Base-by-base conservation (phyloP, 768 basidiomycete genomes). In the Kwoniella dejecticola region DNA sequence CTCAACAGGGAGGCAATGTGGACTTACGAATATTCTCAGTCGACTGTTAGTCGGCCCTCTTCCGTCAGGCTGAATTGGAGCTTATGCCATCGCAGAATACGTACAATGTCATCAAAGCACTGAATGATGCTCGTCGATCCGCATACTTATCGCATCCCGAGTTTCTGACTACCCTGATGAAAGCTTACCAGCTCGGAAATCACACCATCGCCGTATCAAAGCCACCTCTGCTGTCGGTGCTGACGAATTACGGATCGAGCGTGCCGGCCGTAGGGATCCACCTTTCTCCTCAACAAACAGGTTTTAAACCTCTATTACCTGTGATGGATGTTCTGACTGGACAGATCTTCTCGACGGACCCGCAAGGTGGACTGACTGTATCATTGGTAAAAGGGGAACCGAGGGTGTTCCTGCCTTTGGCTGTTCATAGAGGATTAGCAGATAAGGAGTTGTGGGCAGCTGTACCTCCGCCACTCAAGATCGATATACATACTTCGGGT, bases 1-100 rank as follows among this genome's bases (percentile, higher is more conserved):
- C 47, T 59, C 36, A 79, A 79, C 63, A 76, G 79, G 5, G 79
- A 80, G 58, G 74, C 74, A 12, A 69, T 71, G 50, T 76, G 74
- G 74, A 50, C 66, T 23, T 41, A 65, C 21, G 74, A 71, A 0
- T 76, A 66, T 45, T 49, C 63, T 21, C 15, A 45, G 11, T 31
- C 46, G 0, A 68, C 63, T 3, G 72, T 71, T 29, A 53, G 72
- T 54, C 15, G 3, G 13, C 41, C 24, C 52, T 48, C 10, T 48
- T 29, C 52, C n/a, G 1, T 7, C 40, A 38, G 11, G 15, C 5
- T 17, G 21, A 60, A 56, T 48, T 30, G 6, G 42, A 53, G 31
- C 47, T 24, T 27, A 3, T 21, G 8, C 17, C 49, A 33, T 52
- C 58, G 60, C 33, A 63, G 38, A 27, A 49, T 17, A 29, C 31